Percentiles rank a stretch among this genome's conserved stretches.
Evolutionary conservation across 2,329 filamentous ascomycete species (phyloP).

Genomic region (Knoxdaviesia capensis): DNA sequence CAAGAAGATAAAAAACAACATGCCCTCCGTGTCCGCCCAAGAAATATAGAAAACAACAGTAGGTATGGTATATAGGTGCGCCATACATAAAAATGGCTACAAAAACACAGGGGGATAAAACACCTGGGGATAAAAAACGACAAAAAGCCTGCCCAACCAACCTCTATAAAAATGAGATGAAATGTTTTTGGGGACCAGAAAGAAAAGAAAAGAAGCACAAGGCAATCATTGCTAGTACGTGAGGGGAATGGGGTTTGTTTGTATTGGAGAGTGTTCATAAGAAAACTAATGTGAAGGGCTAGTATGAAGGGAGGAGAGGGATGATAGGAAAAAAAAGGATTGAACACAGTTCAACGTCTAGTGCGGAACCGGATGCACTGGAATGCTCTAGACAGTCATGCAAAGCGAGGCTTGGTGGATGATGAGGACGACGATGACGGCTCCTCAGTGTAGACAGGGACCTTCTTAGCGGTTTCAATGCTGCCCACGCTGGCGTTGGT

Average conservation of each 20-base stretch:
- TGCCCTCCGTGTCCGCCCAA: no score
- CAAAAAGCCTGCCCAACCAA: neutral
- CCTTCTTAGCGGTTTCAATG: constrained; percentile 5
- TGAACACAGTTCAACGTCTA: no score
- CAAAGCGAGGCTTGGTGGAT: no score
- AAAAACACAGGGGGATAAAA: neutral
- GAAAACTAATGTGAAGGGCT: neutral
- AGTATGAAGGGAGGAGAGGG: neutral
- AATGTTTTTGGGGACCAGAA: neutral
- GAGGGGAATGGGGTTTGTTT: no score
- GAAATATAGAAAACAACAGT: no score
- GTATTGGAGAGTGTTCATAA: neutral
- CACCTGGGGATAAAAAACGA: neutral
- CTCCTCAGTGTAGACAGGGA: neutral
- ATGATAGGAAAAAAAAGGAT: neutral
- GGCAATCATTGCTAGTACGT: neutral
- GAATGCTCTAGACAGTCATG: no score
- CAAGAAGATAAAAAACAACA: no score
- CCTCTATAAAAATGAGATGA: no score
- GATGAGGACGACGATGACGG: no score
- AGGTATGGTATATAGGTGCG: no score
- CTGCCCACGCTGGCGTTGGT: constrained; percentile 5
- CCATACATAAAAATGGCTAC: no score
- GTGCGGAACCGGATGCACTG: no score
- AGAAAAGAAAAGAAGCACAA: neutral